A percentile compares a stretch with the other conserved stretches of the same genome.
phyloP scores from a whole-genome alignment of 1,284 basidiomycete genomes.

The Boletus sp. region DNA sequence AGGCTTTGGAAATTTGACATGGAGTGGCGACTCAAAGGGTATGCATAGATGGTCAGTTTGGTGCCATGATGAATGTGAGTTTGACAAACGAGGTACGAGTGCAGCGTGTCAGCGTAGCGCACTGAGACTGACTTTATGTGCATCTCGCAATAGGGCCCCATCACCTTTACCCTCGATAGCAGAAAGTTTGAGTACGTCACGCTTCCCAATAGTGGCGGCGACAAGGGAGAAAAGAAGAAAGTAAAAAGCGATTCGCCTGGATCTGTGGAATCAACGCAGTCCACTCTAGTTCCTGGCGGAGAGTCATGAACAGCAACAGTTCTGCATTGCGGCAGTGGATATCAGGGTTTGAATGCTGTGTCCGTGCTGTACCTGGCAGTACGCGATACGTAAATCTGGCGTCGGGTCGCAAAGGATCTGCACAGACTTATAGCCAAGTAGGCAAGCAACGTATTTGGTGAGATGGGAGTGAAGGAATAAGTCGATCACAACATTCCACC shows the following conservation, averaged over 20 bases:
- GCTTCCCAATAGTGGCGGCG: conserved; percentile 6
- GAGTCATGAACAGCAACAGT: conserved; percentile 6
- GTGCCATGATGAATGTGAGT: conserved; percentile 89
- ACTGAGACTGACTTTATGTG: conserved; percentile 1
- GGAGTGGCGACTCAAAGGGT: background rate
- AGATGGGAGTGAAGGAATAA: conserved; percentile 10
- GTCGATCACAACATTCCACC: conserved; percentile 54
- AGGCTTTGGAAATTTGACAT: background rate
- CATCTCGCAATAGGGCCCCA: conserved; percentile 57
- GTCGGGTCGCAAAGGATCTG: background rate
- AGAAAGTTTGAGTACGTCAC: conserved; percentile 59
- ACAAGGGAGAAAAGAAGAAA: conserved; percentile 13
- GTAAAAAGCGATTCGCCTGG: conserved; percentile 1
- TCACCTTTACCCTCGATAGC: conserved; percentile 79
- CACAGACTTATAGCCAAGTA: background rate
- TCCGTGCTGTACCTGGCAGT: background rate
- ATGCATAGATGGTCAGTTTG: conserved; percentile 77
- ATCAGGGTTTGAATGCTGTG: conserved; percentile 5
- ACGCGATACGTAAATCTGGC: background rate
- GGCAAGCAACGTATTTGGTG: conserved; percentile 5
- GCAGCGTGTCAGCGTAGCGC: background rate
- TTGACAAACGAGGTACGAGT: conserved; percentile 75
- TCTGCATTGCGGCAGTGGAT: background rate
- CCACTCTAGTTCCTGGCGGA: background rate
- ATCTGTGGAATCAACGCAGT: conserved; percentile 5